Evolutionary conservation across 805 yeast genomes (phyloP).

Genomic region (Candida caryicola): DNA sequence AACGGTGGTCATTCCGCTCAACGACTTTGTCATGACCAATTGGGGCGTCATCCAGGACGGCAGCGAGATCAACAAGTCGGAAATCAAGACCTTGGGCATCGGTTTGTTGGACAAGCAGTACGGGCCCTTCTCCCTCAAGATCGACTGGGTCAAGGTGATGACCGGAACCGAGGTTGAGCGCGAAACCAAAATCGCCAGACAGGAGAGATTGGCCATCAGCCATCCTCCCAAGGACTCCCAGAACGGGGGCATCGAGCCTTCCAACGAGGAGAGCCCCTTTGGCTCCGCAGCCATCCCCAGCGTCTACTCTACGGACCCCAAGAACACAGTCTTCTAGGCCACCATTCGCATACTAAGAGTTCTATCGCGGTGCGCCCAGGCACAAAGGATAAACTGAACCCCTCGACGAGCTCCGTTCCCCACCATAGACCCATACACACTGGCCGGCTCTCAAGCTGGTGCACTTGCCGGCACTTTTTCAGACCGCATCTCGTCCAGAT

Average conservation of each 20-base stretch:
- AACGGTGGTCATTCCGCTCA: constrained; percentile 71
- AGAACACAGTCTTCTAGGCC: constrained; percentile 32
- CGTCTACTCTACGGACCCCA: constrained; percentile 29
- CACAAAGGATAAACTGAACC: too few species aligned
- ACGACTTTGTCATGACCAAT: constrained; percentile 79
- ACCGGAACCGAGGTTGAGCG: constrained; percentile 51
- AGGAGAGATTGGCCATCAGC: constrained; percentile 17
- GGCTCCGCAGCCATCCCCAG: constrained; percentile 30
- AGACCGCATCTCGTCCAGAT: too few species aligned
- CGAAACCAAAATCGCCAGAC: constrained; percentile 37
- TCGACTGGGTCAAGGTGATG: constrained; percentile 72
- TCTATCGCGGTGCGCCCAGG: too few species aligned
- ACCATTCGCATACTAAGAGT: too few species aligned
- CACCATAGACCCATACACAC: too few species aligned
- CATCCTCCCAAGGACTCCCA: constrained; percentile 7
- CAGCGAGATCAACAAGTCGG: constrained; percentile 56
- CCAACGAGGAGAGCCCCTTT: constrained; percentile 7
- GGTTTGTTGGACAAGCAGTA: constrained; percentile 75
- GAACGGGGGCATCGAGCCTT: constrained; percentile 11
- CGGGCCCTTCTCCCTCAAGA: constrained; percentile 68
- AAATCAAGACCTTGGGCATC: constrained; percentile 70
- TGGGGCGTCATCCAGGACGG: constrained; percentile 63
- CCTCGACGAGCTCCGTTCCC: too few species aligned
- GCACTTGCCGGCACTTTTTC: too few species aligned
- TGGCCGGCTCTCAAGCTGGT: too few species aligned